These are phyloP conservation scores for Trichoderma virens DNA, from an alignment of 495 filamentous ascomycete genomes.

Conservation along the genomic window DNA sequence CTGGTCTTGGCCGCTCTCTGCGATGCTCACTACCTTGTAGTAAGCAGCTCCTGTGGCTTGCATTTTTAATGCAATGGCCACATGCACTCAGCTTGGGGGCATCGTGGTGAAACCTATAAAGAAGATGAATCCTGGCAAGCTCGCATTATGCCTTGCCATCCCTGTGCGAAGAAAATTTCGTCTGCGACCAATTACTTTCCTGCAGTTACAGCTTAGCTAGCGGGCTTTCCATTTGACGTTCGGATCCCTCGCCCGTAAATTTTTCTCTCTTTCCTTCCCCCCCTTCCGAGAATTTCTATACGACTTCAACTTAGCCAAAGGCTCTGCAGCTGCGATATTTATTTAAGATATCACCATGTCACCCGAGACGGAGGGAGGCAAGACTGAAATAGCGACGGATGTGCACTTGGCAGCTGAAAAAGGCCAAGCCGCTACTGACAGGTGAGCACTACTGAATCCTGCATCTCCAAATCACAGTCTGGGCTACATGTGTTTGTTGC, in stretches of 20 bases:
- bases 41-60: no score
- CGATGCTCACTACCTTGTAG: no score
- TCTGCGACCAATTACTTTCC: not conserved
- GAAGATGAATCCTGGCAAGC: not conserved
- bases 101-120: no score
- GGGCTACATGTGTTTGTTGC: no score
- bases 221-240: not conserved
- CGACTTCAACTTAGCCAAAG: not conserved
- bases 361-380: not conserved
- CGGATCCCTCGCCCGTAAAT: not conserved
- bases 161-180: not conserved
- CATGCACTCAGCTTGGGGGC: no score
- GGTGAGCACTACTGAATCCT: slow-evolving; percentile 19
- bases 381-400: not conserved
- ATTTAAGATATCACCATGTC: not conserved
- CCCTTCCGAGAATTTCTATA: no score
- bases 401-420: slow-evolving; percentile 6
- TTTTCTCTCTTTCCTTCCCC: not conserved
- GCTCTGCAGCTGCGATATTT: not conserved
- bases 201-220: not conserved
- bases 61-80: no score
- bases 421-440: slow-evolving; percentile 48
- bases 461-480: no score
- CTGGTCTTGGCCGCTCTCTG: no score
- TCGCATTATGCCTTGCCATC: not conserved